phyloP scores from a whole-genome alignment of 352 stramenopile genomes.

The Blastocystis sp. region DNA sequence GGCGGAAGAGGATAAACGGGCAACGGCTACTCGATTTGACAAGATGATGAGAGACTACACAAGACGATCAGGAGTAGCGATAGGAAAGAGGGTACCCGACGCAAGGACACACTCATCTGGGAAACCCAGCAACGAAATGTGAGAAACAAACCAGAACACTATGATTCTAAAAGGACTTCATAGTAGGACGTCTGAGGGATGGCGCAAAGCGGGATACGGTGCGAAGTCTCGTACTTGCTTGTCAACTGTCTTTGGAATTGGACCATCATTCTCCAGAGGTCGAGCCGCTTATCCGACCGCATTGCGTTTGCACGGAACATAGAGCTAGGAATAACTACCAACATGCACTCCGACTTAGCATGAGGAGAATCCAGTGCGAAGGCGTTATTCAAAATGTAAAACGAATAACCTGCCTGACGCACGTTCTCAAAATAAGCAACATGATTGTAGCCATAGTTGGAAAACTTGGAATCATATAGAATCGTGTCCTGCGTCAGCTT shows the following conservation, averaged over 20 bases:
- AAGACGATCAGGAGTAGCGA: not conserved
- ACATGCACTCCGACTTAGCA: slow-evolving; percentile 1
- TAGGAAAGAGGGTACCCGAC: not conserved
- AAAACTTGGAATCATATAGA: slow-evolving; percentile 31
- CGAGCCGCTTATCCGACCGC: not conserved
- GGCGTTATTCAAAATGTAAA: slow-evolving; percentile 68
- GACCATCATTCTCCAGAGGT: slow-evolving; percentile 2
- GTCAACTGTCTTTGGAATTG: slow-evolving; percentile 21
- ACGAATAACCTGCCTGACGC: slow-evolving; percentile 64
- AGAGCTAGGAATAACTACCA: slow-evolving; percentile 12
- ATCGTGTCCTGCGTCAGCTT: not conserved
- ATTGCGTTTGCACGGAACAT: slow-evolving; percentile 7
- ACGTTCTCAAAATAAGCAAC: slow-evolving; percentile 63
- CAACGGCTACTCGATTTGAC: not conserved
- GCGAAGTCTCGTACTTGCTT: not conserved
- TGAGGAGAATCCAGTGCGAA: slow-evolving; percentile 63
- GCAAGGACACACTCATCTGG: not conserved
- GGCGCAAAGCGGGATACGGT: slow-evolving; percentile 29
- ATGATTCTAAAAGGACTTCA: slow-evolving; percentile 41
- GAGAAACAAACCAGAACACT: slow-evolving; percentile 15
- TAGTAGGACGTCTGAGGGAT: slow-evolving; percentile 36
- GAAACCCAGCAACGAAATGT: not conserved
- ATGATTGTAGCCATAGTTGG: slow-evolving; percentile 68
- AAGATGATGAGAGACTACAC: not conserved
- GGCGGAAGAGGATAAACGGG: no score